phyloP scores from a whole-genome alignment of 2,329 filamentous ascomycete species.

The Cylindrodendrum hubeiense region DNA sequence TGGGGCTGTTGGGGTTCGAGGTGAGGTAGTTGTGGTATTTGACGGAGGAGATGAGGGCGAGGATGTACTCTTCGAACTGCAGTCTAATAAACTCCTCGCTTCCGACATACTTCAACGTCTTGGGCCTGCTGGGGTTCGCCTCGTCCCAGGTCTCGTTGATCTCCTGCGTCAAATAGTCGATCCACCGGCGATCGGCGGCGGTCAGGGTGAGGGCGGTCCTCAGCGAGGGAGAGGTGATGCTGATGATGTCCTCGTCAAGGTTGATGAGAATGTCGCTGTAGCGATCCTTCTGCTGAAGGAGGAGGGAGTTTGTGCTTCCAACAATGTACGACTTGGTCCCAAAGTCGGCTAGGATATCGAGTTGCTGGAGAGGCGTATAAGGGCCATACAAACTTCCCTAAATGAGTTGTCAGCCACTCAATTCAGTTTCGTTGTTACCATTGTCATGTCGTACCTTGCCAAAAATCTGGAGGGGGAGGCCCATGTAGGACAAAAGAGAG shows the following conservation, averaged over 20 bases:
- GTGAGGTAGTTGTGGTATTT: slow-evolving; percentile 87
- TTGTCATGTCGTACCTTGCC: slow-evolving; percentile 73
- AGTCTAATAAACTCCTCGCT: slow-evolving; percentile 98
- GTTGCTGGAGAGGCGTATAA: slow-evolving; percentile 95
- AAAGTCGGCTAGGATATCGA: slow-evolving; percentile 92
- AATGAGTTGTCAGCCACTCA: slow-evolving; percentile 28
- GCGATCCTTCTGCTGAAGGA: slow-evolving; percentile 93
- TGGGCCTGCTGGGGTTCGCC: slow-evolving; percentile 87
- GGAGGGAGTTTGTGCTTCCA: slow-evolving; percentile 93
- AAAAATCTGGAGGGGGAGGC: slow-evolving; percentile 93
- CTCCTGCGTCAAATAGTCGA: slow-evolving; percentile 92
- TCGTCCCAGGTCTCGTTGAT: slow-evolving; percentile 99
- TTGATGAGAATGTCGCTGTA: slow-evolving; percentile 98
- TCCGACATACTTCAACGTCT: slow-evolving; percentile 92
- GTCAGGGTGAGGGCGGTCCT: slow-evolving; percentile 82
- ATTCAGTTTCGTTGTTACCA: neutral
- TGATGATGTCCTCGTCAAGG: slow-evolving; percentile 89
- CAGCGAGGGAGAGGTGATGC: slow-evolving; percentile 84
- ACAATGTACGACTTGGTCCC: slow-evolving; percentile 98
- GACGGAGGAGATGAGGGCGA: slow-evolving; percentile 87
- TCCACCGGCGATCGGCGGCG: slow-evolving; percentile 92
- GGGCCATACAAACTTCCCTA: slow-evolving; percentile 94
- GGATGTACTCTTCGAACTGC: slow-evolving; percentile 96
- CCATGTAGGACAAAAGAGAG: slow-evolving; percentile 94
- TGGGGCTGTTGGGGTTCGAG: slow-evolving; percentile 75